Conservation (phyloP, 2,329 filamentous ascomycete genomes). For the Aspergillus clavatus region DNA sequence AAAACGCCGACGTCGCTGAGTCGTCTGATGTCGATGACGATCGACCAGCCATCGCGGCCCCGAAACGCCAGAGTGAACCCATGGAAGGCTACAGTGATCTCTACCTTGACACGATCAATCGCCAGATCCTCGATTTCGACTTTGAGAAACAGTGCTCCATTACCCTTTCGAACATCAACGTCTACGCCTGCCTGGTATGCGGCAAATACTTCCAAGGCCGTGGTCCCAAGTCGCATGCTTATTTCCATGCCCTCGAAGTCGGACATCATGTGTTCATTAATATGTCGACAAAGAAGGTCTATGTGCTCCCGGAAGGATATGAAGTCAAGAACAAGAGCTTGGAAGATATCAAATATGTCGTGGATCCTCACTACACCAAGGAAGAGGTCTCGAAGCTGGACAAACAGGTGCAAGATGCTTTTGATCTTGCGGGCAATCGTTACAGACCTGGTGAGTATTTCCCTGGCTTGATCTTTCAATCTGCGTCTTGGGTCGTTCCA, state of each 20-base stretch:
- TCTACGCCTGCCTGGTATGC: constrained; percentile 95
- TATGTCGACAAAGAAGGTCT: constrained; percentile 60
- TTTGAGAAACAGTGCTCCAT: constrained; percentile 98
- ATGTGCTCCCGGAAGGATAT: constrained; percentile 80
- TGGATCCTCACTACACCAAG: constrained; percentile 79
- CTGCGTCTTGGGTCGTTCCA: too few species aligned
- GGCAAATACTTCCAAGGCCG: constrained; percentile 97
- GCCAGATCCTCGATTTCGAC: constrained; percentile 90
- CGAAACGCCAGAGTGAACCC: constrained; percentile 66
- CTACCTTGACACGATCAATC: constrained; percentile 95
- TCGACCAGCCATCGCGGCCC: constrained; percentile 32
- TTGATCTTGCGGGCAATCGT: constrained; percentile 75
- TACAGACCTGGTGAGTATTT: constrained; percentile 65
- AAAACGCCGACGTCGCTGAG: constrained; percentile 14
- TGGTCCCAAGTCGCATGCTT: constrained; percentile 90
- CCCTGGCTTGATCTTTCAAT: neutral
- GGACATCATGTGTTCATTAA: constrained; percentile 98
- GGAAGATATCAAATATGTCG: constrained; percentile 97
- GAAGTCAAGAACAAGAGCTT: constrained; percentile 92
- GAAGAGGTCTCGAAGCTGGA: constrained; percentile 78
- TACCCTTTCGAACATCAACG: constrained; percentile 95
- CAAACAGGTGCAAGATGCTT: constrained; percentile 54
- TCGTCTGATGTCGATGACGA: constrained; percentile 36
- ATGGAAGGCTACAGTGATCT: constrained; percentile 88
- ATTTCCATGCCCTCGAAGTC: constrained; percentile 93